Evolutionary conservation across 352 stramenopile genomes (phyloP).

Genomic region (Globisporangium cystogenes): DNA sequence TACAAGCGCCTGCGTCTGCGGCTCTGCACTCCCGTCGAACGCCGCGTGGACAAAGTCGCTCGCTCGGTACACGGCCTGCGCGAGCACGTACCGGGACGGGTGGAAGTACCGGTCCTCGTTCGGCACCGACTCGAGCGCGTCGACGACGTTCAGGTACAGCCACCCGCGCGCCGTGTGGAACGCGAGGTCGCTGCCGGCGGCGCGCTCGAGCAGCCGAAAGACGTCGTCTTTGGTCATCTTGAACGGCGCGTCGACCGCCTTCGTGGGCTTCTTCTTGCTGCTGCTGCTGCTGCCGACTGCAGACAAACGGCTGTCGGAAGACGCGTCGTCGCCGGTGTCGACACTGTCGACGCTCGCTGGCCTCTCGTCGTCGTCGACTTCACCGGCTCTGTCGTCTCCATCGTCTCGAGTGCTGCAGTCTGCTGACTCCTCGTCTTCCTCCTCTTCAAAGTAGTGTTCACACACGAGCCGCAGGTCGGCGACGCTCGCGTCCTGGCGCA

Average conservation of each 20-base stretch:
- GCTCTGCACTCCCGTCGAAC: constrained; percentile 9
- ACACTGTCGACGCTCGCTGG: neutral
- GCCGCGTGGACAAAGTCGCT: constrained; percentile 22
- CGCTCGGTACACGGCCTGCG: constrained; percentile 49
- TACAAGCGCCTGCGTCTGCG: constrained; percentile 11
- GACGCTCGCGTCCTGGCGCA: constrained; percentile 18
- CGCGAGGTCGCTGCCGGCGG: constrained; percentile 2
- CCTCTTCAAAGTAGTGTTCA: constrained; percentile 56
- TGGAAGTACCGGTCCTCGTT: constrained; percentile 83
- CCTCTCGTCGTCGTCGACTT: constrained; percentile 4
- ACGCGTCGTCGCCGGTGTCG: constrained; percentile 9
- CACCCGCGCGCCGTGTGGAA: constrained; percentile 26
- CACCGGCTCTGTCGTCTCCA: too few species aligned
- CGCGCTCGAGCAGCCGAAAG: constrained; percentile 23
- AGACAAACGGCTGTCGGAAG: neutral
- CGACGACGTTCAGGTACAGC: constrained; percentile 58
- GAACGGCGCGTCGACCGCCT: constrained; percentile 4
- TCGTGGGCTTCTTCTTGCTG: neutral
- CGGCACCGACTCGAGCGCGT: constrained; percentile 69
- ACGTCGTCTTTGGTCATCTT: constrained; percentile 43
- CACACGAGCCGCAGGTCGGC: constrained; percentile 32
- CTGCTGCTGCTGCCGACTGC: neutral
- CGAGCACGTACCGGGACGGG: constrained; percentile 53
- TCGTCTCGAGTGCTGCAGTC: too few species aligned
- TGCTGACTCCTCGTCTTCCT: constrained; percentile 23